Conservation (phyloP, 306 rosid species). For the Malus domestica region DNA sequence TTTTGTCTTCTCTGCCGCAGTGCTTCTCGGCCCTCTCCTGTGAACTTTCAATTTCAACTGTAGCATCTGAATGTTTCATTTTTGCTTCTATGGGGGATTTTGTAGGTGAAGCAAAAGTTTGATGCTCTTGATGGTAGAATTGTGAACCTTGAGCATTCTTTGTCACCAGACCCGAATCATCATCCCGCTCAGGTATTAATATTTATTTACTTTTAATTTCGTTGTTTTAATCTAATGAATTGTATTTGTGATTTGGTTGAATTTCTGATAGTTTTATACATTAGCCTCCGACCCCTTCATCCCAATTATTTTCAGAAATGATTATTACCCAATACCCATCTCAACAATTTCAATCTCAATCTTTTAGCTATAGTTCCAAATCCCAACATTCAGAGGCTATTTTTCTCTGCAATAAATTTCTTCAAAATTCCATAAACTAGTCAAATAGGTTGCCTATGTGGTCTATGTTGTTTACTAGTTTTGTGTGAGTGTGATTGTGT, state of each 20-base stretch:
- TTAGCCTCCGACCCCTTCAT: background rate
- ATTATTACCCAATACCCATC: background rate
- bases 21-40: no score
- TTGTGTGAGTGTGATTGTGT: no score
- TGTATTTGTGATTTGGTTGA: background rate
- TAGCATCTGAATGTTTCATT: background rate
- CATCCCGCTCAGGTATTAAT: slow-evolving; percentile 22
- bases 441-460: no score
- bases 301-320: background rate
- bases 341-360: background rate
- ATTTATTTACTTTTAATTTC: background rate
- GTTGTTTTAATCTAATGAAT: background rate
- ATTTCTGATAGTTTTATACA: background rate
- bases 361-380: no score
- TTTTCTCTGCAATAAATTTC: no score
- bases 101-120: slow-evolving; percentile 26
- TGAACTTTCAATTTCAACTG: no score
- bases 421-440: no score
- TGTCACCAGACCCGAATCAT: slow-evolving; percentile 7
- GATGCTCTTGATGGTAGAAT: slow-evolving; percentile 30
- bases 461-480: no score
- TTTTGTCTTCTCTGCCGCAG: no score
- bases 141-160: slow-evolving; percentile 25
- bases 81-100: background rate
- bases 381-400: no score